Percentiles rank a stretch among this genome's conserved stretches.
These are phyloP conservation scores for Phaeomoniella chlamydospora DNA, from an alignment of 2,329 filamentous ascomycete genomes.

Conservation along the genomic window DNA sequence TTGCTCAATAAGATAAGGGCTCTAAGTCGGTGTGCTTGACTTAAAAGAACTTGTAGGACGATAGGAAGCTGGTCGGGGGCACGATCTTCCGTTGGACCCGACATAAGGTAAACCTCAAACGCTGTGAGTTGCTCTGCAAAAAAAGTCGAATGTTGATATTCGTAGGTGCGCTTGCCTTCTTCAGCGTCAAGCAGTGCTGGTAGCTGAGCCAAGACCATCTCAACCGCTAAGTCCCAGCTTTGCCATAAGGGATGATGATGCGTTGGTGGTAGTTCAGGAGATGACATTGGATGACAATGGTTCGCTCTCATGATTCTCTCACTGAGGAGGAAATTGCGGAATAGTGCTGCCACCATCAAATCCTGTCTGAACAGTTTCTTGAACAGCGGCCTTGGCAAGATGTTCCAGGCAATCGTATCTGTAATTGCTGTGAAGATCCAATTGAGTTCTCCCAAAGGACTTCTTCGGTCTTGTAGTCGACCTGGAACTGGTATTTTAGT, in stretches of 20 bases:
- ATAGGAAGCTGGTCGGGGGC: slow-evolving; percentile 91
- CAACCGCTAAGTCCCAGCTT: slow-evolving; percentile 93
- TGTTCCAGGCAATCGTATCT: slow-evolving; percentile 97
- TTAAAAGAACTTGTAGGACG: slow-evolving; percentile 86
- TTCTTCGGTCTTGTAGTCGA: slow-evolving; percentile 79
- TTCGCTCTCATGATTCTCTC: slow-evolving; percentile 95
- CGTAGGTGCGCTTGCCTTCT: slow-evolving; percentile 62
- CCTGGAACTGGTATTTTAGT: slow-evolving; percentile 74
- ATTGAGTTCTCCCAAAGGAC: slow-evolving; percentile 87
- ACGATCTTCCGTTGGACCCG: slow-evolving; percentile 70
- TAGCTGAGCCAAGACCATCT: slow-evolving; percentile 83
- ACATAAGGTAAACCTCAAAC: slow-evolving; percentile 86
- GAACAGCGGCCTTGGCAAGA: slow-evolving; percentile 75
- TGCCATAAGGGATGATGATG: slow-evolving; percentile 92
- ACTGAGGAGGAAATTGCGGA: slow-evolving; percentile 86
- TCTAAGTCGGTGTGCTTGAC: slow-evolving; percentile 82
- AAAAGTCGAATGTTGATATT: slow-evolving; percentile 89
- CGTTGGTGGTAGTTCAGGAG: slow-evolving; percentile 82
- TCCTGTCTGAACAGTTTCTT: slow-evolving; percentile 96
- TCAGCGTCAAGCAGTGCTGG: slow-evolving; percentile 67
- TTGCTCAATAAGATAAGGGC: slow-evolving; percentile 84
- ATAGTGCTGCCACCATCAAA: slow-evolving; percentile 95
- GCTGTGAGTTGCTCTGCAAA: slow-evolving; percentile 95
- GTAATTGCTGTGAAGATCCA: slow-evolving; percentile 99
- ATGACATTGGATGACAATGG: slow-evolving; percentile 87